Evolutionary conservation across 495 filamentous ascomycete species (phyloP), one percentile per base, ranked within the genome.

Genomic region (Lasiosphaeria miniovina): DNA sequence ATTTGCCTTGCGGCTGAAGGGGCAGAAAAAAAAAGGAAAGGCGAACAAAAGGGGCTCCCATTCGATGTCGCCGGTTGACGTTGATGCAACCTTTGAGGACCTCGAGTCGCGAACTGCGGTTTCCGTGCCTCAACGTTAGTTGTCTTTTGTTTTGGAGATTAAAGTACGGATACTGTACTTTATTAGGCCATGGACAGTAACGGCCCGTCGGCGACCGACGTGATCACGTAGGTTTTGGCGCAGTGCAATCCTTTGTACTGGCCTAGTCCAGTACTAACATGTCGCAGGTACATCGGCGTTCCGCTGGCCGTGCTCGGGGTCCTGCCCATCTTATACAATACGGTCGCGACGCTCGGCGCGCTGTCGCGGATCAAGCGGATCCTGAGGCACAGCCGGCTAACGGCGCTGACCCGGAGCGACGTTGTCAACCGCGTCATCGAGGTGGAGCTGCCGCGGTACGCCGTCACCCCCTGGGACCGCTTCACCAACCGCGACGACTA

Each of bases 301-400:
- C 86, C 86, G 15, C 74, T 89, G 41, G 85, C 84, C 4, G 84
- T 88, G 7, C 72, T 88, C 8, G 86, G 86, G n/a, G 83, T 87
- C n/a, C 71, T 86, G 6, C 84, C 86, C 0, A 88, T 87, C 56
- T 73, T 88, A 17, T 87, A 86, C 71, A 88, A 85, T 62, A 82
- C 80, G 32, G 64, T 77, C 58, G 65, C 70, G 14, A 83, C 78
- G 4, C 74, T 86, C 36, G 67, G 79, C 10, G 83, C 81, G 4
- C 71, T 84, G 3, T 82, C 80, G 40, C 79, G 79, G 36, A 82
- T 88, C 67, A 79, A 78, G 64, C 77, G 78, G 49, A 79, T 81
- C 61, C 77, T 89, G 4, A 68, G 75, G 15, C 76, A 76, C 49
- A 79, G 80, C 65, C 74, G 74, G 14, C 69, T 86, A 4, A 75